phyloP scores from a whole-genome alignment of 768 basidiomycete species.

The Naematelia aurantialba region DNA sequence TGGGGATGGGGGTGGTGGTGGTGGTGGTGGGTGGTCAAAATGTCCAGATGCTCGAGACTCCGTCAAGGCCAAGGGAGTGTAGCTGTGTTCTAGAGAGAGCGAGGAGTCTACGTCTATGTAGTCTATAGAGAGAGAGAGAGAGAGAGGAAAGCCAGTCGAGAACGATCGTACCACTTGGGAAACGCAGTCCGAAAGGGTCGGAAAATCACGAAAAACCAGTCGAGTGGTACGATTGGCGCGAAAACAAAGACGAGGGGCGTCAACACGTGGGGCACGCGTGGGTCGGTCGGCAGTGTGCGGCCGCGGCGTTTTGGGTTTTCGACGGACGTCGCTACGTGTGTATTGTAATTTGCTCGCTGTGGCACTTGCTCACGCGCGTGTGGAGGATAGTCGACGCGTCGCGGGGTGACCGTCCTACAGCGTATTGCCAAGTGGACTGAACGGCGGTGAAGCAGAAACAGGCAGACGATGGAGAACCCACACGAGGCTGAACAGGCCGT shows the following conservation, averaged over 20 bases:
- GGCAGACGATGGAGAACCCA: slow-evolving; percentile 78
- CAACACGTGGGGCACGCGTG: neutral
- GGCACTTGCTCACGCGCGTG: neutral
- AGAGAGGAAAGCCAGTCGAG: neutral
- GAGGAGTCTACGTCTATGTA: neutral
- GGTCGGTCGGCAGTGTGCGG: neutral
- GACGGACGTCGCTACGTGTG: neutral
- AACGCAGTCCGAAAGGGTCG: slow-evolving; percentile 1
- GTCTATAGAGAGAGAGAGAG: neutral
- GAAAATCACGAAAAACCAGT: neutral
- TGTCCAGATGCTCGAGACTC: too few relatives aligned
- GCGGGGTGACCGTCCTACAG: too few relatives aligned
- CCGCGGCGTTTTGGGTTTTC: neutral
- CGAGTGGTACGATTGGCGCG: neutral
- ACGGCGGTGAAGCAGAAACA: too few relatives aligned
- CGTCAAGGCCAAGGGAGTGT: too few relatives aligned
- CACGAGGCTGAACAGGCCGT: slow-evolving; percentile 90
- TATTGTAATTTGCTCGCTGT: neutral
- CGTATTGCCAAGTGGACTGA: too few relatives aligned
- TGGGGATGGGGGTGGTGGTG: neutral
- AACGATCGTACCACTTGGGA: neutral
- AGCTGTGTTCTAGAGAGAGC: neutral
- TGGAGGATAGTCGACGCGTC: neutral
- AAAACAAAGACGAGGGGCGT: too few relatives aligned
- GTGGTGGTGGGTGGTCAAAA: neutral